Percentiles rank a stretch among this genome's conserved stretches.
phyloP scores from a whole-genome alignment of 1,139 yeast species.

The Suhomyces wounanorum region DNA sequence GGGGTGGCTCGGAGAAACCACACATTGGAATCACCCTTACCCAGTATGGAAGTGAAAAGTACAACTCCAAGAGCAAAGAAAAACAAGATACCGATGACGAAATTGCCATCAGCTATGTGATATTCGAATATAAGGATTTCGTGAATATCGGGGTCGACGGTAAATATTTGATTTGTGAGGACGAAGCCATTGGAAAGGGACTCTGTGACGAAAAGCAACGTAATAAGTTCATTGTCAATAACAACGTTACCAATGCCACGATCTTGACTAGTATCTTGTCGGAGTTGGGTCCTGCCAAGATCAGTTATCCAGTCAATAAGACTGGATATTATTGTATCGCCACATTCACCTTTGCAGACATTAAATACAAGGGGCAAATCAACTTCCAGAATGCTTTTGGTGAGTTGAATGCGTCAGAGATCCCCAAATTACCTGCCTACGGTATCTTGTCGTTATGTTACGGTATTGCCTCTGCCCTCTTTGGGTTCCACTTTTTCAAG shows the following conservation, averaged over 20 bases:
- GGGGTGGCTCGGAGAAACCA: constrained; percentile 78
- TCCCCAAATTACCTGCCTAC: constrained; percentile 87
- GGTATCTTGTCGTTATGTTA: constrained; percentile 85
- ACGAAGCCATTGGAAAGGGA: constrained; percentile 55
- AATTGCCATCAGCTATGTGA: constrained; percentile 60
- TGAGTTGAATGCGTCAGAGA: constrained; percentile 82
- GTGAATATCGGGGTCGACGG: constrained; percentile 59
- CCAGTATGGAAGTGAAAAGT: constrained; percentile 35
- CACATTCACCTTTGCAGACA: constrained; percentile 43
- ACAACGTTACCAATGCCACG: constrained; percentile 48
- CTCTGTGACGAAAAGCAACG: constrained; percentile 55
- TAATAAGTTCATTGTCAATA: constrained; percentile 62
- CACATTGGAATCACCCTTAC: constrained; percentile 55
- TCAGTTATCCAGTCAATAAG: constrained; percentile 62
- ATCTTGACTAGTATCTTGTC: constrained; percentile 59
- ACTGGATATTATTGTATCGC: constrained; percentile 95
- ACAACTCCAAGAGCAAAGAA: constrained; percentile 28
- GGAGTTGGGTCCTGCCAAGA: constrained; percentile 59
- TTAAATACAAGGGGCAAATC: constrained; percentile 61
- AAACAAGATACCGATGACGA: constrained; percentile 27
- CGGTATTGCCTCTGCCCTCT: constrained; percentile 75
- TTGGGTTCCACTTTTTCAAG: constrained; percentile 82
- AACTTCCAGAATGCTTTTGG: constrained; percentile 93
- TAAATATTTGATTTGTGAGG: constrained; percentile 72
- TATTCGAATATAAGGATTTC: constrained; percentile 84